Evolutionary conservation across 129 eudicot genomes (phyloP).

Genomic region (Flaveria bidentis): DNA sequence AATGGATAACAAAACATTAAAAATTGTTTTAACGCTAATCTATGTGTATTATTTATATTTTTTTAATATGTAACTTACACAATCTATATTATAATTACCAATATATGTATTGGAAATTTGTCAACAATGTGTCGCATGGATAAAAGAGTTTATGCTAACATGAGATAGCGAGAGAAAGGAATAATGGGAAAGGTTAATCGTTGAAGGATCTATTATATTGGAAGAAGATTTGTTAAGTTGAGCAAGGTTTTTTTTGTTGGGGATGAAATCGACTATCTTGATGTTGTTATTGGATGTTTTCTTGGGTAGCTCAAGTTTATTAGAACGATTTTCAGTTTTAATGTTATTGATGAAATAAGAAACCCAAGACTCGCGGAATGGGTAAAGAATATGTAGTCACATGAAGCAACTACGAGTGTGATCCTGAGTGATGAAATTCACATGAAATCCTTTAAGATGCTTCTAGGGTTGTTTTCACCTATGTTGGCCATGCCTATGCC

Average conservation of each 20-base stretch:
- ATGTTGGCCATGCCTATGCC: too few relatives aligned
- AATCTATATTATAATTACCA: too few relatives aligned
- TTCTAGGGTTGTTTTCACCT: not conserved
- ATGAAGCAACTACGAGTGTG: constrained; percentile 30
- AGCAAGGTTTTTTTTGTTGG: constrained; percentile 58
- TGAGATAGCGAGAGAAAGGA: constrained; percentile 14
- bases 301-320: constrained; percentile 43
- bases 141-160: constrained; percentile 9
- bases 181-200: not conserved
- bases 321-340: constrained; percentile 23
- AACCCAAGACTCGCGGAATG: constrained; percentile 38
- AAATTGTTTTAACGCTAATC: too few relatives aligned
- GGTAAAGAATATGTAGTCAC: constrained; percentile 32
- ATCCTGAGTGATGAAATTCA: not conserved
- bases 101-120: too few relatives aligned
- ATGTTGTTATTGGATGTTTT: constrained; percentile 49
- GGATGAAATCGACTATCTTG: constrained; percentile 49
- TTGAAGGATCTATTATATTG: constrained; percentile 28
- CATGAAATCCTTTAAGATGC: not conserved
- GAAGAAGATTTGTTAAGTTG: constrained; percentile 45
- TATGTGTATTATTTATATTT: too few relatives aligned
- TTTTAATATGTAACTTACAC: too few relatives aligned
- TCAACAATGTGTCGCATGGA: not conserved
- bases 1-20: too few relatives aligned
- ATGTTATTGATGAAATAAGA: constrained; percentile 39